Percentiles rank a stretch among this genome's conserved stretches.
phyloP scores from a whole-genome alignment of 2,329 filamentous ascomycete genomes.

The Endoconidiophora laricicola region DNA sequence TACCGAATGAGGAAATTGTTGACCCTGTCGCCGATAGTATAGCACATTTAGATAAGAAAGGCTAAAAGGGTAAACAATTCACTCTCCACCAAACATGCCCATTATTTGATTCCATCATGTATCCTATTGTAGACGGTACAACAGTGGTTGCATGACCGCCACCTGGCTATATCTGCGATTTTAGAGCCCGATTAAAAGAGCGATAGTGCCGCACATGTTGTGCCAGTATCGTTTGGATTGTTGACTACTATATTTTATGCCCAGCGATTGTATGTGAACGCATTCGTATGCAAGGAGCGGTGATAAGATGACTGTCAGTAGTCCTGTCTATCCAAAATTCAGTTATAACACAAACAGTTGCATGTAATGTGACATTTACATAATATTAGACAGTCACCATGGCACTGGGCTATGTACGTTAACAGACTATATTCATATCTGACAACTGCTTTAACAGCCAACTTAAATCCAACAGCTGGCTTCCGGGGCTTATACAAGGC shows the following conservation, averaged over 20 bases:
- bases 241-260: not conserved
- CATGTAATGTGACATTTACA: too few species aligned
- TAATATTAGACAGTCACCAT: not conserved
- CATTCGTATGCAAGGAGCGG: not conserved
- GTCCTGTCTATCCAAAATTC: not conserved
- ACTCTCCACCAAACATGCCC: too few species aligned
- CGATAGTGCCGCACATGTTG: not conserved
- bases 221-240: not conserved
- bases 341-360: too few species aligned
- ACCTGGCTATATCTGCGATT: not conserved
- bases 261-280: too few species aligned
- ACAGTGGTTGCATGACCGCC: not conserved
- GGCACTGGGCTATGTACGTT: not conserved
- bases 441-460: too few species aligned
- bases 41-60: too few species aligned
- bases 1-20: too few species aligned
- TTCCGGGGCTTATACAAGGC: not conserved
- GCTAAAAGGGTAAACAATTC: too few species aligned
- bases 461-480: not conserved
- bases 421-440: not conserved
- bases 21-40: too few species aligned
- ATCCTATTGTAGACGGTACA: not conserved
- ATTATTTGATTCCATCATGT: not conserved
- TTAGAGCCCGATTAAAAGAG: not conserved
- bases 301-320: slow-evolving; percentile 1